Percentiles rank a stretch among this genome's conserved stretches.
Conservation (phyloP, 805 yeast species). For the Suhomyces emberorum region DNA sequence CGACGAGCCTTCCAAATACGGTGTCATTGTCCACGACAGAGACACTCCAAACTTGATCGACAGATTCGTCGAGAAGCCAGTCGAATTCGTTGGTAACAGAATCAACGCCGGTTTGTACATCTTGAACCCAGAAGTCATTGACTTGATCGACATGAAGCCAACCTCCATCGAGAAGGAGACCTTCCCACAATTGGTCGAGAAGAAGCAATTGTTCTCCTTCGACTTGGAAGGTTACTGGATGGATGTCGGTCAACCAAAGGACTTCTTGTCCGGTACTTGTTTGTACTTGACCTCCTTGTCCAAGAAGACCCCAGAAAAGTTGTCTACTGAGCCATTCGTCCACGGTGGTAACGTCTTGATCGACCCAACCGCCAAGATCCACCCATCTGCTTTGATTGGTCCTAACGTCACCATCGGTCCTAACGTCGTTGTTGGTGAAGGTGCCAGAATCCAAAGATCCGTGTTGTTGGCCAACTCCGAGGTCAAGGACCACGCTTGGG, state of each 20-base stretch:
- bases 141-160: constrained; percentile 95
- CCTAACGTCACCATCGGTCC: constrained; percentile 98
- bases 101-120: constrained; percentile 99
- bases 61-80: constrained; percentile 99
- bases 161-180: constrained; percentile 99
- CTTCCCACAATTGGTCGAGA: constrained; percentile 92
- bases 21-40: constrained; percentile 98
- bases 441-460: constrained; percentile 96
- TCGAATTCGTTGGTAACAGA: constrained; percentile 99
- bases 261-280: constrained; percentile 93
- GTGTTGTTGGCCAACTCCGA: constrained; percentile 88
- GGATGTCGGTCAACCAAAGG: constrained; percentile 99
- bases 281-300: constrained; percentile 84
- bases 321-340: constrained; percentile 68
- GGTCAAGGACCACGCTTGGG: constrained; percentile 96
- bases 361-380: constrained; percentile 92
- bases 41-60: constrained; percentile 93
- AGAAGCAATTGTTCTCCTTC: constrained; percentile 85
- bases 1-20: constrained; percentile 98
- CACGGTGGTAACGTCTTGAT: constrained; percentile 91
- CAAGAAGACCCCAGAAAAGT: constrained; percentile 69
- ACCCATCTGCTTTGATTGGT: constrained; percentile 92
- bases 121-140: constrained; percentile 95
- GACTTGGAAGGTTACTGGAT: constrained; percentile 99
- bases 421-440: constrained; percentile 91